These are phyloP conservation scores for Debaryomycetaceae sp. DNA, from an alignment of 1,139 yeast species.

Conservation along the genomic window DNA sequence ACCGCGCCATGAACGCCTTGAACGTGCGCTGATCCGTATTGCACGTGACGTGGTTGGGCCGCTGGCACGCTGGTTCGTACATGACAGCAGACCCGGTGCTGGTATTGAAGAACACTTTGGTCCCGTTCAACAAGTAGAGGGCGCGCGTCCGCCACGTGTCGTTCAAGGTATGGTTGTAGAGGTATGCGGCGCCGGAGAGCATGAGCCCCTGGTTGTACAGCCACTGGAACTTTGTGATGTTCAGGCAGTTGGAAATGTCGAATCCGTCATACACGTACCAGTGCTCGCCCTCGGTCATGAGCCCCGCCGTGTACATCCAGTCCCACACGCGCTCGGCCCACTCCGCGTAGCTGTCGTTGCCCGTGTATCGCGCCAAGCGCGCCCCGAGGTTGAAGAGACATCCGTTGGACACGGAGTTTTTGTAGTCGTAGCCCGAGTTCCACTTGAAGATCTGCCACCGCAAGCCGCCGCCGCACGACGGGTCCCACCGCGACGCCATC, in stretches of 20 bases:
- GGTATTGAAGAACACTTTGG: slow-evolving; percentile 32
- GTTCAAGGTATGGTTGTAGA: slow-evolving; percentile 56
- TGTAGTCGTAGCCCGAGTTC: slow-evolving; percentile 70
- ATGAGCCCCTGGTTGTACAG: slow-evolving; percentile 72
- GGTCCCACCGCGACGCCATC: slow-evolving; percentile 70
- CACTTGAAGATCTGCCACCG: slow-evolving; percentile 80
- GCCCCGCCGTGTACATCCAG: slow-evolving; percentile 50
- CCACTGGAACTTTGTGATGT: slow-evolving; percentile 49
- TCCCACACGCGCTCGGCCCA: slow-evolving; percentile 61
- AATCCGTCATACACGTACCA: slow-evolving; percentile 60
- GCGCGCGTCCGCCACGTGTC: slow-evolving; percentile 48
- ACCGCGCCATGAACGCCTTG: slow-evolving; percentile 62
- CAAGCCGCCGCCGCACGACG: slow-evolving; percentile 60
- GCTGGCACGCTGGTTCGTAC: slow-evolving; percentile 58
- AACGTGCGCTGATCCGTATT: slow-evolving; percentile 70
- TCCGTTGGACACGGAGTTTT: slow-evolving; percentile 71
- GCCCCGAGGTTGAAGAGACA: slow-evolving; percentile 71
- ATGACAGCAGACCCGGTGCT: slow-evolving; percentile 27
- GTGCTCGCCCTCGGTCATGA: slow-evolving; percentile 28
- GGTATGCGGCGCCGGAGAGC: slow-evolving; percentile 61
- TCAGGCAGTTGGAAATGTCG: slow-evolving; percentile 47
- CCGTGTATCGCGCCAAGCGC: slow-evolving; percentile 63
- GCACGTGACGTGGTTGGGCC: slow-evolving; percentile 30
- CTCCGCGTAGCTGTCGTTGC: slow-evolving; percentile 48
- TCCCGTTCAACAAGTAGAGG: slow-evolving; percentile 38